Evolutionary conservation across 108 stramenopile species (phyloP).

Genomic region (Nitzschia sp.): DNA sequence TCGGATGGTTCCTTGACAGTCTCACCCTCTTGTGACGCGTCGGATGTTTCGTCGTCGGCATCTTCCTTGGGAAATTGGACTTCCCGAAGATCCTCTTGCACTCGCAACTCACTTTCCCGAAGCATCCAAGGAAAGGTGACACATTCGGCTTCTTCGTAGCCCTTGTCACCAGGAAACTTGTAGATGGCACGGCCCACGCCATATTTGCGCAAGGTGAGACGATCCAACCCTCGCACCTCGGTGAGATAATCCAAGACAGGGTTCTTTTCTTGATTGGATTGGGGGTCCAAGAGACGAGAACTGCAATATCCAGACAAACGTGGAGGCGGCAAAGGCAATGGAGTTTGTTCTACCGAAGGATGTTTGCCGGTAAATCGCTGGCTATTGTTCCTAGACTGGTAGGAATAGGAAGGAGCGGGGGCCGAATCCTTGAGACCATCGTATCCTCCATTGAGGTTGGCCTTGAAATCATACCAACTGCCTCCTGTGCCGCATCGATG

Average conservation of each 20-base stretch:
- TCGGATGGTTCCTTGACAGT: constrained; percentile 20
- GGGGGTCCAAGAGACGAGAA: constrained; percentile 47
- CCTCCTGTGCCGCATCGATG: constrained; percentile 89
- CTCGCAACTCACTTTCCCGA: constrained; percentile 52
- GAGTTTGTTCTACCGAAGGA: neutral
- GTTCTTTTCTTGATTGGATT: constrained; percentile 3
- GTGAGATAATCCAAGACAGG: constrained; percentile 56
- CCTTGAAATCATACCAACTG: constrained; percentile 91
- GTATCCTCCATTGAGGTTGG: constrained; percentile 51
- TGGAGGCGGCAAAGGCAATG: constrained; percentile 63
- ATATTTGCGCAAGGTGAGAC: constrained; percentile 74
- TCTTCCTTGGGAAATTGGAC: constrained; percentile 25
- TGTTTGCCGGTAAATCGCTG: neutral
- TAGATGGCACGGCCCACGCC: constrained; percentile 85
- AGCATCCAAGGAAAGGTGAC: constrained; percentile 95
- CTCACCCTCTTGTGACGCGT: neutral
- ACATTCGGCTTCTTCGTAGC: constrained; percentile 51
- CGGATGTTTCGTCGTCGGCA: neutral
- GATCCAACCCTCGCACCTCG: constrained; percentile 61
- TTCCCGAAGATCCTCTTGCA: constrained; percentile 59
- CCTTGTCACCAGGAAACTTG: constrained; percentile 51
- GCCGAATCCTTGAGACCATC: neutral
- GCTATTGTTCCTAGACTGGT: neutral
- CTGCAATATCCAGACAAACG: constrained; percentile 53
- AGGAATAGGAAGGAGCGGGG: neutral